phyloP scores from a whole-genome alignment of 148 eudicot genomes.

The Arctostaphylos glauca region DNA sequence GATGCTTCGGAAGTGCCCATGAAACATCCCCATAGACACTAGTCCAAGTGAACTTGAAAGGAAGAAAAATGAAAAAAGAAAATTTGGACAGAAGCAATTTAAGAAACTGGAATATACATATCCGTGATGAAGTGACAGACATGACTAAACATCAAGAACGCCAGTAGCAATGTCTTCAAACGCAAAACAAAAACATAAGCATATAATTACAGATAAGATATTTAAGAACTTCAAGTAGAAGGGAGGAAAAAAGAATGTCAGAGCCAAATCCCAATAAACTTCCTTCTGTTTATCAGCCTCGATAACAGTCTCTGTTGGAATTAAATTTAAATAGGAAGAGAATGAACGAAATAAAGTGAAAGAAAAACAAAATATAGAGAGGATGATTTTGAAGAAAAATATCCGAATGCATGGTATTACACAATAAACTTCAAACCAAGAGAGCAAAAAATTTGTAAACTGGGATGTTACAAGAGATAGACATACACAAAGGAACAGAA shows the following conservation, averaged over 20 bases:
- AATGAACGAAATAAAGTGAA: background rate
- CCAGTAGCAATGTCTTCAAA: background rate
- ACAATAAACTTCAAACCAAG: background rate
- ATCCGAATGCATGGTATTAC: background rate
- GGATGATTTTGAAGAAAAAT: background rate
- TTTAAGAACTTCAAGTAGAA: background rate
- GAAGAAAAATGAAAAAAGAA: background rate
- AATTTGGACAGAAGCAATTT: constrained; percentile 1
- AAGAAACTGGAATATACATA: background rate
- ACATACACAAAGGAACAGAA: background rate
- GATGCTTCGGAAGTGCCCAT: background rate
- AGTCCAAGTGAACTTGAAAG: background rate
- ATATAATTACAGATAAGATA: background rate
- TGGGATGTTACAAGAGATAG: background rate
- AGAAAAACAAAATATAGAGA: background rate
- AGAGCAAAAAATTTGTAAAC: background rate
- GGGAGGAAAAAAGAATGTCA: background rate
- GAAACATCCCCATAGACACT: background rate
- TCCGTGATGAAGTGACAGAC: background rate
- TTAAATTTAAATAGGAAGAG: background rate
- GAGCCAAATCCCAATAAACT: background rate
- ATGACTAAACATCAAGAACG: background rate
- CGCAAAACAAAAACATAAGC: background rate
- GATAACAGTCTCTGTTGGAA: background rate
- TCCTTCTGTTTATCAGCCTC: background rate